A percentile compares a stretch with the other conserved stretches of the same genome.
Conservation (phyloP, 768 basidiomycete species). For the Suillus subaureus region DNA sequence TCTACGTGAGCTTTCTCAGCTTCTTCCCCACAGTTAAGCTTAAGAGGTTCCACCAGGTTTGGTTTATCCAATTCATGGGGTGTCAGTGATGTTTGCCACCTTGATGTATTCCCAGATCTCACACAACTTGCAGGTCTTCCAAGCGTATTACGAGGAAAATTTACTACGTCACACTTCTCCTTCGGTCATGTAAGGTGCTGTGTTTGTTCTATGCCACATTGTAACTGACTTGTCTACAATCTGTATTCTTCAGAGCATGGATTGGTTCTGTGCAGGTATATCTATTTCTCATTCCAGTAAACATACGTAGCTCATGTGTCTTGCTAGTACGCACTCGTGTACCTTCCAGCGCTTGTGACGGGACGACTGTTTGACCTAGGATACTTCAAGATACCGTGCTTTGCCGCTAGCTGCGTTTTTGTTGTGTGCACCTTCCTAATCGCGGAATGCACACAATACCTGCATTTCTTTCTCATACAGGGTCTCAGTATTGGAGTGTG, state of each 20-base stretch:
- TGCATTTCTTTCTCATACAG: conserved; percentile 82
- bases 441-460: conserved; percentile 71
- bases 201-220: not conserved
- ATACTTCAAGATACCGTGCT: conserved; percentile 54
- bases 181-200: conserved; percentile 57
- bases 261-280: conserved; percentile 75
- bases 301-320: not conserved
- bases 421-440: conserved; percentile 61
- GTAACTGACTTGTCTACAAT: not conserved
- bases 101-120: not conserved
- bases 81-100: conserved; percentile 39
- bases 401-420: conserved; percentile 49
- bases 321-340: conserved; percentile 61
- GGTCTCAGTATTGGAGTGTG: conserved; percentile 68
- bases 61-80: conserved; percentile 80
- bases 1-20: conserved; percentile 1
- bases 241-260: conserved; percentile 60
- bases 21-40: conserved; percentile 1
- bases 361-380: conserved; percentile 79
- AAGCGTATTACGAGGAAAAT: conserved; percentile 66
- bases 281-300: conserved; percentile 5
- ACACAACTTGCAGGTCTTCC: conserved; percentile 55
- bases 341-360: conserved; percentile 60
- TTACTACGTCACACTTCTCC: conserved; percentile 52
- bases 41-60: conserved; percentile 39